Evolutionary conservation across 176 grass and related monocot genomes (phyloP), one percentile per base, ranked within the genome.

Genomic region (Melocanna baccifera): DNA sequence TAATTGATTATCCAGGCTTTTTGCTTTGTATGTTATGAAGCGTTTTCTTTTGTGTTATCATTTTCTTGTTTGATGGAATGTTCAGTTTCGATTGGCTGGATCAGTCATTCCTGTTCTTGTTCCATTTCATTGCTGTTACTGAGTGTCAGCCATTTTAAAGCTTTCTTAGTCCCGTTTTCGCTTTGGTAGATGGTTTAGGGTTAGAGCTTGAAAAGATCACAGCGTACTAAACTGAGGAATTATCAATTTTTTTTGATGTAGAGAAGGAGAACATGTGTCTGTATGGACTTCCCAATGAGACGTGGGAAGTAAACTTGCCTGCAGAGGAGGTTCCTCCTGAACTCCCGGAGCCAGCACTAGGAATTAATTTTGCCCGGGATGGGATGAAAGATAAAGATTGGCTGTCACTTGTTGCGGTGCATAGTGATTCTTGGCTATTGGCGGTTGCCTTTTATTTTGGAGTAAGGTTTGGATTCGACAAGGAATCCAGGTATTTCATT

Each of bases 401-500:
- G 53, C 20, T 56, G 51, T 20, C 53, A 22, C 53, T 56, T 56
- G 19, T 22, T 56, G 20, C 53, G 7, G 53, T 56, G 19, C 53
- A 56, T n/a, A 56, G 53, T 56, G 53, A 92, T 78, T 81, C 93
- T 11, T 96, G 93, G 93, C 80, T 91, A 59, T n/a, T 92, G 65
- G 73, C 93, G 5, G 88, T 92, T 75, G 93, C 93, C 68, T 95
- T 89, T 79, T 92, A 95, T 86, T 92, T 91, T 62, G 93, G 89
- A 51, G 88, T 86, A 50, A 91, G 88, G 39, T 92, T 92, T 79
- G 80, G 86, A 29, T 91, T 95, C 5, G 93, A 92, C 70, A 91
- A 91, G 73, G 86, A 95, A 50, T 70, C 93, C 52, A 92, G 90
- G 93, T 95, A 88, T 69, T 78, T 39, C 61, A 52, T 71, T 42